Base-by-base conservation (phyloP, 768 basidiomycete genomes). In the Leccinum truebloodii region DNA sequence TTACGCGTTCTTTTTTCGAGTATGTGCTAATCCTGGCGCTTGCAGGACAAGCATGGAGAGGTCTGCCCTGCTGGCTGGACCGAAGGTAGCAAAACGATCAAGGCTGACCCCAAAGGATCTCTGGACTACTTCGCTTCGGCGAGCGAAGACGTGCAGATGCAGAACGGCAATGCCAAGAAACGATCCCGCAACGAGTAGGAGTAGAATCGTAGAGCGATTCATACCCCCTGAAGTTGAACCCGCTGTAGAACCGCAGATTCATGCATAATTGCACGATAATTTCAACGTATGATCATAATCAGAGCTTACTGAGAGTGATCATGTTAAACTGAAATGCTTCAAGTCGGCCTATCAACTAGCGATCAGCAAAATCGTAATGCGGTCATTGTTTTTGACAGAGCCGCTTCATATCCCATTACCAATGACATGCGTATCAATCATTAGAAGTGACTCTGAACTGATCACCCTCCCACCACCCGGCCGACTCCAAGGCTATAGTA, bases 51-150 rank as follows among this genome's bases (percentile, higher is more conserved):
- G 73, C 84, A 94, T 70, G 95, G 95, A 26, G 94, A 97, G 73
- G 94, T 95, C 22, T 96, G 94, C 80, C 95, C 94, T 16, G 89
- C 86, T 13, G 92, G 92, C 76, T 96, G 94, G 94, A 86, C 79
- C 16, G 87, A 92, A 69, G 90, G 92, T 37, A 76, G 78, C 59
- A 86, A 86, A 77, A 92, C 92, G 49, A 92, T 94, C 80, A 93
- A 92, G 74, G 79, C 89, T 28, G 86, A 92, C 73, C 89, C 90
- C 8, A 79, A 81, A 57, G 86, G 77, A 26, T 86, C 88, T 60
- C 77, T 90, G 44, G 90, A 92, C 64, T 94, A 92, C 74, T 94
- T 94, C 68, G 59, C 74, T 28, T 56, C 67, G 4, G 70, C 72
- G 22, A 66, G 62, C 18, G 73, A 67, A 14, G 70, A 71, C 18